Percentiles rank a stretch among this genome's conserved stretches.
Evolutionary conservation across 805 yeast genomes (phyloP).

Genomic region (Wickerhamomyces tratensis): DNA sequence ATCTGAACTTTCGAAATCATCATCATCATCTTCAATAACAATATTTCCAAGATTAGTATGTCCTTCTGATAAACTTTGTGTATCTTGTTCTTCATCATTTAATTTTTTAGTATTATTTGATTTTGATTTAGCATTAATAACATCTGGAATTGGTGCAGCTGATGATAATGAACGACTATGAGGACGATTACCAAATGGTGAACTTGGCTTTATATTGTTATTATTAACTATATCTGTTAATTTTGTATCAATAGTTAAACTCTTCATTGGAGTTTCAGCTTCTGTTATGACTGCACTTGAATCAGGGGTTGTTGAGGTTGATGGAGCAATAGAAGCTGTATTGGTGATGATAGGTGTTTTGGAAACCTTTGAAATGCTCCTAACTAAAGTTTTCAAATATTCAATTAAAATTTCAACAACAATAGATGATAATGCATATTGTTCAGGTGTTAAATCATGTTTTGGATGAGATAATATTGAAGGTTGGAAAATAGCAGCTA

Average conservation of each 20-base stretch:
- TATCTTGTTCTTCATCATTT: not conserved
- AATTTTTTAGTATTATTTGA: not conserved
- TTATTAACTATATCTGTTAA: too few relatives aligned
- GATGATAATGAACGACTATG: slow-evolving; percentile 36
- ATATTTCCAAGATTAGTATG: not conserved
- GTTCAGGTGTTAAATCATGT: slow-evolving; percentile 89
- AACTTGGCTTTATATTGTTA: too few relatives aligned
- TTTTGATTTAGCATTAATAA: slow-evolving; percentile 21
- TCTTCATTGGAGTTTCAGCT: too few relatives aligned
- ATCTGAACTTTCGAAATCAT: slow-evolving; percentile 2
- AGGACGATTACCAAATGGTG: slow-evolving; percentile 13
- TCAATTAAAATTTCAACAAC: slow-evolving; percentile 86
- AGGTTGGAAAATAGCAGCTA: slow-evolving; percentile 96
- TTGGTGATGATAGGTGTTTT: slow-evolving; percentile 4
- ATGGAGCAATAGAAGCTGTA: not conserved
- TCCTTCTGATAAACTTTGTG: not conserved
- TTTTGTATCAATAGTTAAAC: too few relatives aligned
- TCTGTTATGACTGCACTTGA: too few relatives aligned
- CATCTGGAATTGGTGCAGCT: slow-evolving; percentile 32
- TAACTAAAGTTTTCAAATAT: slow-evolving; percentile 70
- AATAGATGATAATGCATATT: slow-evolving; percentile 76
- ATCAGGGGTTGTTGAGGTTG: not conserved
- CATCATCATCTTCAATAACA: slow-evolving; percentile 6
- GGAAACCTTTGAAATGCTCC: slow-evolving; percentile 33
- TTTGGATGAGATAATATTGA: slow-evolving; percentile 87